Evolutionary conservation across 306 rosid species (phyloP).

Genomic region (Dicorynia guianensis): DNA sequence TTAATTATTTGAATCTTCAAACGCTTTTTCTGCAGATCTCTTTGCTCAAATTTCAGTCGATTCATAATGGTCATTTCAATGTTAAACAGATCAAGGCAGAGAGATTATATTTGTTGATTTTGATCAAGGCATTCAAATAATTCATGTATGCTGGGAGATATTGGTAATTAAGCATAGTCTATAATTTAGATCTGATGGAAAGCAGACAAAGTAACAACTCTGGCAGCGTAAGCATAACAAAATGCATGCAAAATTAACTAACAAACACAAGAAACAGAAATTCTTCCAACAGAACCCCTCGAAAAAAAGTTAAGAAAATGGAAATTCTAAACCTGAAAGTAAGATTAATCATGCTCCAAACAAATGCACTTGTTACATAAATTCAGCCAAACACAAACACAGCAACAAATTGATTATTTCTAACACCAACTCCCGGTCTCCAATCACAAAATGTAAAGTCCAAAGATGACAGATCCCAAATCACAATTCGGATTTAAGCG

Average conservation of each 20-base stretch:
- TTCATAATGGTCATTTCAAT: slow-evolving; percentile 12
- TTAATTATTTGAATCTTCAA: neutral
- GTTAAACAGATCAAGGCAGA: slow-evolving; percentile 36
- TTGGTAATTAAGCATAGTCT: neutral
- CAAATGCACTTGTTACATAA: neutral
- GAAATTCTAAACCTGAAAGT: neutral
- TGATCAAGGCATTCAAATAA: neutral
- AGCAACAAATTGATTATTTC: neutral
- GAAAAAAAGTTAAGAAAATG: neutral
- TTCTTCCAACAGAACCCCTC: neutral
- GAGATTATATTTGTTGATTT: neutral
- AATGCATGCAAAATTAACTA: slow-evolving; percentile 25
- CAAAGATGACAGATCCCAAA: slow-evolving; percentile 38
- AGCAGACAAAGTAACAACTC: neutral
- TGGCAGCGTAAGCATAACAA: neutral
- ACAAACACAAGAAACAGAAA: neutral
- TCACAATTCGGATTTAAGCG: slow-evolving; percentile 31
- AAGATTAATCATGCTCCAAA: slow-evolving; percentile 26
- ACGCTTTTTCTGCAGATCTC: neutral
- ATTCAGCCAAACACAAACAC: neutral
- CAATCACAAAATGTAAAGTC: neutral
- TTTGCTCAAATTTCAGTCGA: slow-evolving; percentile 3
- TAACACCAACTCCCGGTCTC: neutral
- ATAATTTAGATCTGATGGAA: slow-evolving; percentile 33
- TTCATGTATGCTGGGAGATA: neutral